These are phyloP conservation scores for Lichenothelia convexa DNA, from an alignment of 495 filamentous ascomycete genomes.

Conservation along the genomic window DNA sequence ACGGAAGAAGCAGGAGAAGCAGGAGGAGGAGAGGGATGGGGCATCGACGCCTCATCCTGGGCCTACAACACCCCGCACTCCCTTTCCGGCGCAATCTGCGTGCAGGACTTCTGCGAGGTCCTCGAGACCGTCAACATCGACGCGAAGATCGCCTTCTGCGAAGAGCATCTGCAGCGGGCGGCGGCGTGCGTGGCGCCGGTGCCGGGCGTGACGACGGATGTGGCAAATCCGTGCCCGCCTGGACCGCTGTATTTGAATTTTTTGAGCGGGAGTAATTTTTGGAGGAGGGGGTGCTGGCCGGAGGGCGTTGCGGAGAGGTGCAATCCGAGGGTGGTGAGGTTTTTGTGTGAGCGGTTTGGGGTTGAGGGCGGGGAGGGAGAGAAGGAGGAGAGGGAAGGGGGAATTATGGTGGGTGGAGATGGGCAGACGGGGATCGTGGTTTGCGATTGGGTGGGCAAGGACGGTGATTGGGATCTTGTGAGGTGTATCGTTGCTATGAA, in stretches of 20 bases:
- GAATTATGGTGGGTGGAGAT: conserved; percentile 40
- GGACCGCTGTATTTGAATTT: conserved; percentile 79
- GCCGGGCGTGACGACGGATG: conserved; percentile 26
- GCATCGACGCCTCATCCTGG: conserved; percentile 71
- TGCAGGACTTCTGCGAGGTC: conserved; percentile 95
- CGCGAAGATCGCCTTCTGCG: conserved; percentile 58
- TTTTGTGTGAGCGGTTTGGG: conserved; percentile 53
- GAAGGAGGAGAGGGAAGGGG: conserved; percentile 16
- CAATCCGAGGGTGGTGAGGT: conserved; percentile 74
- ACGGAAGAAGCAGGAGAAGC: too few species aligned
- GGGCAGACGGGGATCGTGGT: conserved; percentile 83
- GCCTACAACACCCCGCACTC: conserved; percentile 74
- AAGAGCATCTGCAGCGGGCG: conserved; percentile 57
- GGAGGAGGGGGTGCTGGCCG: conserved; percentile 78
- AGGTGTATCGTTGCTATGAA: conserved; percentile 87
- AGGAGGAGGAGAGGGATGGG: conserved; percentile 45
- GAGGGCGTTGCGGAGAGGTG: conserved; percentile 81
- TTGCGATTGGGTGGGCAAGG: conserved; percentile 77
- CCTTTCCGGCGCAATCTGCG: conserved; percentile 52
- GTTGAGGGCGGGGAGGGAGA: conserved; percentile 25
- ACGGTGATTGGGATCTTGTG: conserved; percentile 88
- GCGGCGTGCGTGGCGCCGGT: conserved; percentile 26
- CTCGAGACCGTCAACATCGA: conserved; percentile 53
- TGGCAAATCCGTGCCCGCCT: conserved; percentile 15
- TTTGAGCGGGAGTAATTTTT: conserved; percentile 80